These are phyloP conservation scores for Deuterostichococcus epilithicus DNA, from an alignment of 139 green algal species.

Conservation along the genomic window DNA sequence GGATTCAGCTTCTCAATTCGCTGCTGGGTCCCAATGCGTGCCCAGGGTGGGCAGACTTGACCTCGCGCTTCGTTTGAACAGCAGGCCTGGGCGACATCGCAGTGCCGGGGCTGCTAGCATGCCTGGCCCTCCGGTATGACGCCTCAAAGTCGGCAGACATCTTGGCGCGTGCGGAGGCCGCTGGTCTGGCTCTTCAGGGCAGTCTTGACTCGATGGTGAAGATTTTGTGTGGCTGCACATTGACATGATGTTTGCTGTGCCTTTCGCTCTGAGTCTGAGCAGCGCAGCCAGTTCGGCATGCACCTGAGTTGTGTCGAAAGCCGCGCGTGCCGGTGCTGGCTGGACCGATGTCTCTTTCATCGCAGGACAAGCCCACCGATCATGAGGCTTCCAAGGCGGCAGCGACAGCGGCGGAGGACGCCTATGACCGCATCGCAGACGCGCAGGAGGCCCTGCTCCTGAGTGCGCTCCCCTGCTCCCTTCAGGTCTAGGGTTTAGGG, in stretches of 20 bases:
- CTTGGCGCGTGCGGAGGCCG: constrained; percentile 42
- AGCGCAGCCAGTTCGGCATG: background rate
- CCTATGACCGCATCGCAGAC: constrained; percentile 62
- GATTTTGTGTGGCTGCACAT: background rate
- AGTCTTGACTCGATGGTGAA: background rate
- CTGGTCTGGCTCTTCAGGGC: constrained; percentile 49
- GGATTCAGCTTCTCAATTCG: too few species aligned
- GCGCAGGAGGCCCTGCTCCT: constrained; percentile 12
- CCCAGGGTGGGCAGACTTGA: too few species aligned
- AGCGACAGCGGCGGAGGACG: constrained; percentile 46
- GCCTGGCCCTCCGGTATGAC: constrained; percentile 75
- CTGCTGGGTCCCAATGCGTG: too few species aligned
- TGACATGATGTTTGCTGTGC: too few species aligned
- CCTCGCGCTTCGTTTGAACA: too few species aligned
- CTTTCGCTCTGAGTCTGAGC: background rate
- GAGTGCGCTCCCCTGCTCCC: too few species aligned
- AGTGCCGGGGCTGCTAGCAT: constrained; percentile 80
- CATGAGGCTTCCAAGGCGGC: constrained; percentile 47
- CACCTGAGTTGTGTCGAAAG: background rate
- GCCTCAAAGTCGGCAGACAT: constrained; percentile 59
- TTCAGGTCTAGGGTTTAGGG: background rate
- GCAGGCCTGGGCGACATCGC: constrained; percentile 86
- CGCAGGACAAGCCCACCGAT: too few species aligned
- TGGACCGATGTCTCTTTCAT: too few species aligned
- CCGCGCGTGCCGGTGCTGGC: constrained; percentile 6